phyloP scores from a whole-genome alignment of 2,329 filamentous ascomycete species.

The Aspergillus thermomutatus region DNA sequence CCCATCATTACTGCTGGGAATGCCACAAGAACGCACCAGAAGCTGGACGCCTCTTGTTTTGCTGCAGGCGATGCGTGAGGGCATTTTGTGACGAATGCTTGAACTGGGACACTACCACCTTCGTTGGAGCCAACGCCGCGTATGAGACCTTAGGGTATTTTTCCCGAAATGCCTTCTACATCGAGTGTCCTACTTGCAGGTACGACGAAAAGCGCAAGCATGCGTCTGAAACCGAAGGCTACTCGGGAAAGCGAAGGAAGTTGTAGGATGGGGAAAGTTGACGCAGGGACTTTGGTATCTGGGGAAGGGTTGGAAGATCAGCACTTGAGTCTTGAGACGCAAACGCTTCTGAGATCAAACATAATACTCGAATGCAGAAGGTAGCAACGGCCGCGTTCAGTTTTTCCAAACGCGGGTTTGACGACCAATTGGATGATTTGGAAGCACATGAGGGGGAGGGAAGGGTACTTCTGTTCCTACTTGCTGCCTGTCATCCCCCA shows the following conservation, averaged over 20 bases:
- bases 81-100: conserved; percentile 60
- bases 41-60: conserved; percentile 43
- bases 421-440: no score
- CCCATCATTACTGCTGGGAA: conserved; percentile 54
- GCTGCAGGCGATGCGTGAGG: conserved; percentile 54
- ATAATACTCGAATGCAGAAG: not conserved
- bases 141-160: conserved; percentile 50
- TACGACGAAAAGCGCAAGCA: not conserved
- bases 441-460: no score
- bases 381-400: not conserved
- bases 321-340: not conserved
- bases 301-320: not conserved
- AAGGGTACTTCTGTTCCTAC: not conserved
- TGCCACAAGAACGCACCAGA: conserved; percentile 51
- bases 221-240: not conserved
- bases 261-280: not conserved
- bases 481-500: no score
- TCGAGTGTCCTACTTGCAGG: conserved; percentile 23
- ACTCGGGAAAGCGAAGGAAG: not conserved
- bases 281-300: not conserved
- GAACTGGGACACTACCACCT: conserved; percentile 48
- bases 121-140: conserved; percentile 50
- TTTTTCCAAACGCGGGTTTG: not conserved
- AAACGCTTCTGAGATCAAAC: not conserved
- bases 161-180: conserved; percentile 48